Conservation (phyloP, 108 stramenopile genomes). For the Cyclotella cryptica region DNA sequence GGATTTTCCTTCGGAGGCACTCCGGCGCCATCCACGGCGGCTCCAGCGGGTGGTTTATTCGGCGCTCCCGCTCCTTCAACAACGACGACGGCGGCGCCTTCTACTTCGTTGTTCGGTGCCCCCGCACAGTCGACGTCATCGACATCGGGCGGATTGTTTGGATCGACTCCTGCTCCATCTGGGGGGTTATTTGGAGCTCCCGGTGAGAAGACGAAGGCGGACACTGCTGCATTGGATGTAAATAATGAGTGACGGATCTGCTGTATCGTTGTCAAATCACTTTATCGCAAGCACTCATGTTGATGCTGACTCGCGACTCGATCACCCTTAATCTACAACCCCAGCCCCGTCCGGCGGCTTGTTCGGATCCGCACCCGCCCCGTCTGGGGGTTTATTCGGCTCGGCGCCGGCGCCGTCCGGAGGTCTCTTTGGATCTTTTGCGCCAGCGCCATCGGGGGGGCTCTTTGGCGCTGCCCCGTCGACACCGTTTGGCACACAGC, state of each 20-base stretch:
- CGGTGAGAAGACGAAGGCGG: background rate
- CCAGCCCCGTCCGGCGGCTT: conserved; percentile 6
- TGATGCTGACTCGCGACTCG: background rate
- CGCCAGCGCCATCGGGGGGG: conserved; percentile 23
- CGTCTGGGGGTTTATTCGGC: conserved; percentile 42
- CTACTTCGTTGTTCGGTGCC: conserved; percentile 34
- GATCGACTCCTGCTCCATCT: conserved; percentile 37
- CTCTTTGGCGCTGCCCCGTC: conserved; percentile 25
- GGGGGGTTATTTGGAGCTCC: conserved; percentile 32
- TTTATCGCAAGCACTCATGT: no score
- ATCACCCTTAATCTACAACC: background rate
- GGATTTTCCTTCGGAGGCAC: conserved; percentile 14
- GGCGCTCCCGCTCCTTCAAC: conserved; percentile 53
- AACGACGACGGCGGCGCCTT: conserved; percentile 10
- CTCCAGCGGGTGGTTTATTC: conserved; percentile 59
- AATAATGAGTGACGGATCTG: background rate
- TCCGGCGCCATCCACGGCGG: conserved; percentile 25
- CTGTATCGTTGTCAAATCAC: no score
- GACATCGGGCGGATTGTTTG: conserved; percentile 44
- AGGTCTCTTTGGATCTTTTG: conserved; percentile 41
- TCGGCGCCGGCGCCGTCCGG: conserved; percentile 22
- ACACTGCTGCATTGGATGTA: background rate
- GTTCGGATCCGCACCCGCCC: conserved; percentile 31
- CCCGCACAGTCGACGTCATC: conserved; percentile 56
- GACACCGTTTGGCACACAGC: conserved; percentile 24